A percentile compares a stretch with the other conserved stretches of the same genome.
These are phyloP conservation scores for Westerdykella sp. DNA, from an alignment of 2,329 filamentous ascomycete species.

Conservation along the genomic window DNA sequence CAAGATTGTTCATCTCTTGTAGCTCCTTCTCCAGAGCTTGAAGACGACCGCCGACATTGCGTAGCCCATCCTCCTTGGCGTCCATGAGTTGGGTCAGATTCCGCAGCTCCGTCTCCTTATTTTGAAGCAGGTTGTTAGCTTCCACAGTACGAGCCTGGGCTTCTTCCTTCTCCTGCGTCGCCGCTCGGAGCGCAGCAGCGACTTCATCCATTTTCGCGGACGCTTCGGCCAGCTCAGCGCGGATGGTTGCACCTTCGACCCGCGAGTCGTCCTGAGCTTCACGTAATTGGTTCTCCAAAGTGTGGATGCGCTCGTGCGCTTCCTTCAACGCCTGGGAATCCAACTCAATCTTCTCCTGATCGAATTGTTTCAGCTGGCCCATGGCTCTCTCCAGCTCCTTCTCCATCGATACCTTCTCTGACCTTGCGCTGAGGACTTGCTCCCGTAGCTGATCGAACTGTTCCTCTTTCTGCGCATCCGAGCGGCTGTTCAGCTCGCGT, in stretches of 20 bases:
- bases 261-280: conserved; percentile 34
- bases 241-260: conserved; percentile 29
- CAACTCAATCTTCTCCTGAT: conserved; percentile 17
- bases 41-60: too few species aligned
- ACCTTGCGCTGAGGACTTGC: conserved; percentile 33
- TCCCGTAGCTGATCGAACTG: conserved; percentile 40
- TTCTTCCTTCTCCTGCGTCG: conserved; percentile 27
- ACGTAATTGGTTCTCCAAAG: conserved; percentile 28
- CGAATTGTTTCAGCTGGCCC: conserved; percentile 24
- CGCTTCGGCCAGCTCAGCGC: conserved; percentile 33
- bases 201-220: conserved; percentile 26
- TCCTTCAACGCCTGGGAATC: conserved; percentile 21
- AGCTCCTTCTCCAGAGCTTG: conserved; percentile 30
- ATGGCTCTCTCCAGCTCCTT: conserved; percentile 33
- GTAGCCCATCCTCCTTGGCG: conserved; percentile 3
- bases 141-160: conserved; percentile 27
- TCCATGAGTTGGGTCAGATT: neutral
- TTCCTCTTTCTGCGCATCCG: conserved; percentile 51
- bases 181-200: conserved; percentile 18
- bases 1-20: neutral
- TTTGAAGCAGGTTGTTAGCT: conserved; percentile 22
- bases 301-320: conserved; percentile 28
- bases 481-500: conserved; percentile 83
- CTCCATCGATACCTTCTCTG: conserved; percentile 32
- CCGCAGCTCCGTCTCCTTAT: conserved; percentile 31